Conservation (phyloP, 192 early-diverging fungal genomes). For the Endogone sp. region DNA sequence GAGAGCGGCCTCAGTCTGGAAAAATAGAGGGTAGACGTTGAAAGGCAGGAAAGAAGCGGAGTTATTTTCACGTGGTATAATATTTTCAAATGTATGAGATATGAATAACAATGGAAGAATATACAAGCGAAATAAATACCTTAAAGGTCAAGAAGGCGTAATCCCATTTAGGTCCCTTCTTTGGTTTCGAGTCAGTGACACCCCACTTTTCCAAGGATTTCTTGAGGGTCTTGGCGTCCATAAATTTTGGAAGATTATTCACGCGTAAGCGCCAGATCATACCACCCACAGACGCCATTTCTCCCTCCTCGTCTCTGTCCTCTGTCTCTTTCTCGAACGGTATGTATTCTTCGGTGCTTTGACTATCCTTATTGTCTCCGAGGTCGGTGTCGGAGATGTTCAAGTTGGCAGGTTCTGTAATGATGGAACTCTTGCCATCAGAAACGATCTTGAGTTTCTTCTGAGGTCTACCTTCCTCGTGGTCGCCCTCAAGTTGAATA, state of each 20-base stretch:
- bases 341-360: no score
- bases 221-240: constrained; percentile 6
- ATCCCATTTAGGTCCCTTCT: constrained; percentile 23
- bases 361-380: no score
- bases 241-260: background rate
- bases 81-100: background rate
- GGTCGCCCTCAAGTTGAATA: no score
- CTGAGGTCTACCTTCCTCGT: background rate
- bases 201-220: constrained; percentile 19
- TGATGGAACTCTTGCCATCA: background rate
- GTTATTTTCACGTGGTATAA: background rate
- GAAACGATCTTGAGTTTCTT: background rate
- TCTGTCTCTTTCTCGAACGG: background rate
- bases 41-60: background rate
- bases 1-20: constrained; percentile 21
- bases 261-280: background rate
- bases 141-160: constrained; percentile 21
- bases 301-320: background rate
- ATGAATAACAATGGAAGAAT: background rate
- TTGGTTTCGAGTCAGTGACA: background rate
- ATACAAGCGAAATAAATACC: constrained; percentile 12
- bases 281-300: background rate
- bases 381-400: background rate
- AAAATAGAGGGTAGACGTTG: background rate
- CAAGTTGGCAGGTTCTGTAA: background rate